Conservation (phyloP, 148 eudicot genomes). For the Chenopodium album region DNA sequence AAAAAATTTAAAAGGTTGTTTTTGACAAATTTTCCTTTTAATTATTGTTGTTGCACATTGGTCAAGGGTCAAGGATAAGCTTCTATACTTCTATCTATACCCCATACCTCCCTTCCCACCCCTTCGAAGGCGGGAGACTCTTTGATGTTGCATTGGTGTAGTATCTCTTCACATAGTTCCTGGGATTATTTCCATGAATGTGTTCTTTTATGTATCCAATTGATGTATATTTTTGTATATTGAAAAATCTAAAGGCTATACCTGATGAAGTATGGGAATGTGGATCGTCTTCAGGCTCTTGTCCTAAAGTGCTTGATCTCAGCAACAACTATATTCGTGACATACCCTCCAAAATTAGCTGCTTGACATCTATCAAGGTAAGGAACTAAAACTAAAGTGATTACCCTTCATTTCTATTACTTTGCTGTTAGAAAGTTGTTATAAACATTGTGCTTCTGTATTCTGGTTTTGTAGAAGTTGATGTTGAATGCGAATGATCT, state of each 20-base stretch:
- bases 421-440: background rate
- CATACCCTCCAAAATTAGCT: conserved; percentile 50
- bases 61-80: background rate
- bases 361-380: conserved; percentile 60
- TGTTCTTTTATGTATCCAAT: conserved; percentile 1
- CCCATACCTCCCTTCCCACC: too few species aligned
- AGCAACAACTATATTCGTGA: conserved; percentile 57
- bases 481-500: conserved; percentile 54
- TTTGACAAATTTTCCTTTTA: too few species aligned
- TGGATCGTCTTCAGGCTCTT: conserved; percentile 36
- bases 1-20: too few species aligned
- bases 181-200: background rate
- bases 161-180: background rate
- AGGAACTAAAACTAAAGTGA: background rate
- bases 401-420: background rate
- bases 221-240: background rate
- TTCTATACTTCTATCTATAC: too few species aligned
- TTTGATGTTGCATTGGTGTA: background rate
- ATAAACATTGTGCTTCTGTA: conserved; percentile 4
- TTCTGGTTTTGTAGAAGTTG: conserved; percentile 65
- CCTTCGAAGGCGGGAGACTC: background rate
- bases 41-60: background rate
- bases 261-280: conserved; percentile 84
- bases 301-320: conserved; percentile 73
- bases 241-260: conserved; percentile 46